Evolutionary conservation across 345 rosid genomes (phyloP).

Genomic region (Dimocarpus longan): DNA sequence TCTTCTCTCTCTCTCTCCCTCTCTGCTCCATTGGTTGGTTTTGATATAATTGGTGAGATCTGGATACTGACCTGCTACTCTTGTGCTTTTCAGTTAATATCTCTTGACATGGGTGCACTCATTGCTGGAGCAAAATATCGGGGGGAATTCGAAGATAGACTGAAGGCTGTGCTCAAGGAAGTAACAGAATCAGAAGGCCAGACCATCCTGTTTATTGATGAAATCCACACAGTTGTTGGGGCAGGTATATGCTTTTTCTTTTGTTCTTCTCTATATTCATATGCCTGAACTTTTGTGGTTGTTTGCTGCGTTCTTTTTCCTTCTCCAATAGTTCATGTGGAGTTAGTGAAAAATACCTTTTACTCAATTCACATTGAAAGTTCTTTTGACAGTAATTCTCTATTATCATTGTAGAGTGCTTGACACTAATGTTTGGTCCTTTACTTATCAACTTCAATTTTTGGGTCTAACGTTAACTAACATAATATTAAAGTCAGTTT

Average conservation of each 20-base stretch:
- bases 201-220: slow-evolving; percentile 89
- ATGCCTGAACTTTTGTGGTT: neutral
- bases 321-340: neutral
- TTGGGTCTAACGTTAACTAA: neutral
- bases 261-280: neutral
- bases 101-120: slow-evolving; percentile 98
- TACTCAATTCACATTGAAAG: neutral
- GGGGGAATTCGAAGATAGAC: slow-evolving; percentile 98
- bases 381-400: slow-evolving; percentile 5
- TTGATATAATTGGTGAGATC: neutral
- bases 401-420: neutral
- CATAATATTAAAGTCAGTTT: too few species aligned
- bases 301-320: neutral
- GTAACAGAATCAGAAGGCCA: slow-evolving; percentile 98
- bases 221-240: slow-evolving; percentile 98
- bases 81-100: slow-evolving; percentile 65
- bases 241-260: slow-evolving; percentile 64
- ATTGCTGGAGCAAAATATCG: slow-evolving; percentile 99
- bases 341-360: neutral
- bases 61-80: slow-evolving; percentile 16
- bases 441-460: neutral
- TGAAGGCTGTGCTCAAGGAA: slow-evolving; percentile 95
- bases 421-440: neutral
- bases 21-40: neutral
- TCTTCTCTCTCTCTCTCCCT: neutral